phyloP scores from a whole-genome alignment of 2,329 filamentous ascomycete species.

The Scedosporium minutisporum region DNA sequence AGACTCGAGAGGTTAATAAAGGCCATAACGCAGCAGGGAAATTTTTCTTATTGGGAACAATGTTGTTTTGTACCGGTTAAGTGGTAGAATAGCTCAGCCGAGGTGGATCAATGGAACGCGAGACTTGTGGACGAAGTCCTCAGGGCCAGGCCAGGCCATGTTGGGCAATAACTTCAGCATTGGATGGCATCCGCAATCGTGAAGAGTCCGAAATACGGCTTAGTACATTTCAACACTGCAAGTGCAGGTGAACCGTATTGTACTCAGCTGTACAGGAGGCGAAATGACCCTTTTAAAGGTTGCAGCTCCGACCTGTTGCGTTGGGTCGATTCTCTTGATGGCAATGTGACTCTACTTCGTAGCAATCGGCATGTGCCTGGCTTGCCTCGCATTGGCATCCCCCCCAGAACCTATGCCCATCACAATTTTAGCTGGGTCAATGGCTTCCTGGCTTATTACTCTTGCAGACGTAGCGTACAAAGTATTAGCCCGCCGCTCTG shows the following conservation, averaged over 20 bases:
- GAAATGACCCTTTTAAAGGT: background rate
- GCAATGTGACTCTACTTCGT: background rate
- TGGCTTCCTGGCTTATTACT: background rate
- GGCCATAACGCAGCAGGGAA: background rate
- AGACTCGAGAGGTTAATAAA: background rate
- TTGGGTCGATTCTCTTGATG: background rate
- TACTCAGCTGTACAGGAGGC: background rate
- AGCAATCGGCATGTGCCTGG: background rate
- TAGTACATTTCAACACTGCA: background rate
- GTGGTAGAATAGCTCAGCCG: constrained; percentile 1
- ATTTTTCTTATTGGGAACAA: background rate
- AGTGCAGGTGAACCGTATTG: background rate
- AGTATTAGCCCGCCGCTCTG: too few species aligned
- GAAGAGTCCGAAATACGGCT: too few species aligned
- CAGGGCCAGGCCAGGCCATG: background rate
- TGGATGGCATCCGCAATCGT: too few species aligned
- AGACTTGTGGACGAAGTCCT: background rate
- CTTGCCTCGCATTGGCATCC: background rate
- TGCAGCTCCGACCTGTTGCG: background rate
- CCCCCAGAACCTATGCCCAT: background rate
- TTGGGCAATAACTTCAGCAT: too few species aligned
- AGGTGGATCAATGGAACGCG: background rate
- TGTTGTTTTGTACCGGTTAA: background rate
- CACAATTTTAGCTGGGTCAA: background rate
- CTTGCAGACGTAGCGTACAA: too few species aligned